Evolutionary conservation across 2,329 filamentous ascomycete species (phyloP).

Genomic region (Lachnum nothofagi): DNA sequence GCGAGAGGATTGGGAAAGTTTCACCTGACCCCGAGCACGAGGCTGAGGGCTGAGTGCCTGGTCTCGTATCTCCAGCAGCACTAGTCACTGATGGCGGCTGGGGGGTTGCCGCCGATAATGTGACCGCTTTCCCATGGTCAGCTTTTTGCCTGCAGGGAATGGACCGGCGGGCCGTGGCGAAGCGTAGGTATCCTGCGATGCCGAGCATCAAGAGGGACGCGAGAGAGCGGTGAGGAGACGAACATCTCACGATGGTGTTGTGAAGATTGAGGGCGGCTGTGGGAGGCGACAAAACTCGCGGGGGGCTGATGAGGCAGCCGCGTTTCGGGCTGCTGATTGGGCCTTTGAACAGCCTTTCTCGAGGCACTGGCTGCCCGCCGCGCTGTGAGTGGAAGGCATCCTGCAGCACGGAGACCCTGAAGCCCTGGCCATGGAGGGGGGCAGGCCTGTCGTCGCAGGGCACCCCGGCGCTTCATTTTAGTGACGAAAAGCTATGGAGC

Average conservation of each 20-base stretch:
- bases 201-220: no score
- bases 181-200: no score
- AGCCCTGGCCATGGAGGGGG: no score
- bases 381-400: neutral
- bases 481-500: no score
- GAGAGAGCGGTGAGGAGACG: neutral
- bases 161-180: neutral
- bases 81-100: neutral
- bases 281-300: neutral
- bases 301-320: neutral
- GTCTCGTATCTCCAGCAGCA: neutral
- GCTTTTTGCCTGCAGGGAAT: neutral
- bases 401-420: no score
- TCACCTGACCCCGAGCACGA: slow-evolving; percentile 3
- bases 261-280: neutral
- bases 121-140: neutral
- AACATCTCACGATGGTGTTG: neutral
- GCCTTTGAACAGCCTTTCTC: neutral
- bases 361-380: neutral
- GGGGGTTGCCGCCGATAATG: neutral
- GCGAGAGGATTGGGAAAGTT: slow-evolving; percentile 3
- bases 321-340: neutral
- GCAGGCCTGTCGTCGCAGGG: no score
- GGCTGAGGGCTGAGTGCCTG: slow-evolving; percentile 1
- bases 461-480: no score